phyloP scores from a whole-genome alignment of 2,329 filamentous ascomycete genomes.

The Diaporthe australafricana region DNA sequence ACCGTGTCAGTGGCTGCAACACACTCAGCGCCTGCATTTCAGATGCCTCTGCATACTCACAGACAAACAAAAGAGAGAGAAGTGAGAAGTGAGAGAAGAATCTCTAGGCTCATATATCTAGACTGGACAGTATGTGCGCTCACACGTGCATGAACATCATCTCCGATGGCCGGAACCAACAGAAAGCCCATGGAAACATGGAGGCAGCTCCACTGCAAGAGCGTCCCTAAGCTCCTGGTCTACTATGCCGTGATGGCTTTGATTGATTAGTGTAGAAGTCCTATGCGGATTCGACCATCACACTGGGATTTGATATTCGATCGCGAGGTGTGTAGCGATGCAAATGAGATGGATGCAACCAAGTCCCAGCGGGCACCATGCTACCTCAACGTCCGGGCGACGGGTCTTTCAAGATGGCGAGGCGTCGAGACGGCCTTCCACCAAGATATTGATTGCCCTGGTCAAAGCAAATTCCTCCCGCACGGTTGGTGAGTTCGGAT shows the following conservation, averaged over 20 bases:
- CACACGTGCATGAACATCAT: slow-evolving; percentile 20
- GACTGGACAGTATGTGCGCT: neutral
- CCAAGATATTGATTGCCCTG: neutral
- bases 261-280: neutral
- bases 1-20: slow-evolving; percentile 17
- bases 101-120: neutral
- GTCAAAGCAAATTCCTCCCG: slow-evolving; percentile 3
- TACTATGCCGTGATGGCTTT: neutral
- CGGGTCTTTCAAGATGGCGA: slow-evolving; percentile 2
- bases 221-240: neutral
- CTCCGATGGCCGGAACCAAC: slow-evolving; percentile 25
- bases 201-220: neutral
- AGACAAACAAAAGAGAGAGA: neutral
- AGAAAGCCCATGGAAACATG: neutral
- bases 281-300: neutral
- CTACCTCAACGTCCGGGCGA: slow-evolving; percentile 9
- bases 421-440: neutral
- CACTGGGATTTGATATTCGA: neutral
- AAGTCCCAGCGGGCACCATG: slow-evolving; percentile 1
- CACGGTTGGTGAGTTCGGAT: slow-evolving; percentile 19
- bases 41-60: neutral
- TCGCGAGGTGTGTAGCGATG: neutral
- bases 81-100: neutral
- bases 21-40: neutral
- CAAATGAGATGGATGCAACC: slow-evolving; percentile 18